Percentiles rank a stretch among this genome's conserved stretches.
Evolutionary conservation across 2,329 filamentous ascomycete species (phyloP).

Genomic region (Thielaviopsis euricoi): DNA sequence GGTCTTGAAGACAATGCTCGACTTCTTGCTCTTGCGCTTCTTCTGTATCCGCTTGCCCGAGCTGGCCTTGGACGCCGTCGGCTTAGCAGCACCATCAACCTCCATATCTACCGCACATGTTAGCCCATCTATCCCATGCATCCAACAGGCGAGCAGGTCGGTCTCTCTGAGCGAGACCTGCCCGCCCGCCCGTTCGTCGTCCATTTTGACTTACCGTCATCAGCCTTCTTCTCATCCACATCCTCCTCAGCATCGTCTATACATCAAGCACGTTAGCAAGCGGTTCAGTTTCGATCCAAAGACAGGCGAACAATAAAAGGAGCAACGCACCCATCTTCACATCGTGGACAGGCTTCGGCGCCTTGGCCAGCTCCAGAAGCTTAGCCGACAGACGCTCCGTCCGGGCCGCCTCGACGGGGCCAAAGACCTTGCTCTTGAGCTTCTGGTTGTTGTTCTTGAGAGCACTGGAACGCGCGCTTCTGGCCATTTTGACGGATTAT

Average conservation of each 20-base stretch:
- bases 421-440: conserved; percentile 69
- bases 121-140: background rate
- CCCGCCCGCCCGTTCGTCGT: background rate
- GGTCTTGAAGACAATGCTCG: conserved; percentile 42
- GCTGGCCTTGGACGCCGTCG: conserved; percentile 23
- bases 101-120: conserved; percentile 32
- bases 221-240: conserved; percentile 7
- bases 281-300: too few species aligned
- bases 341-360: conserved; percentile 49
- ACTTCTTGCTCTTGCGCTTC: conserved; percentile 39
- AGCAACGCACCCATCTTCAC: conserved; percentile 27
- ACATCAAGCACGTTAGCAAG: background rate
- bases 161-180: background rate
- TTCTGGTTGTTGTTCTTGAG: conserved; percentile 71
- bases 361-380: conserved; percentile 61
- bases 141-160: background rate
- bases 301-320: too few species aligned
- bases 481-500: conserved; percentile 51
- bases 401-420: conserved; percentile 62
- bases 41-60: conserved; percentile 34
- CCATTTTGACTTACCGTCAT: conserved; percentile 3
- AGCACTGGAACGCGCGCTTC: conserved; percentile 62
- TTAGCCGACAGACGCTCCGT: conserved; percentile 74
- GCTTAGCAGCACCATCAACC: conserved; percentile 26
- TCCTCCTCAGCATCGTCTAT: conserved; percentile 7